Evolutionary conservation across 2,329 filamentous ascomycete genomes (phyloP).

Genomic region (Epichloe sylvatica): DNA sequence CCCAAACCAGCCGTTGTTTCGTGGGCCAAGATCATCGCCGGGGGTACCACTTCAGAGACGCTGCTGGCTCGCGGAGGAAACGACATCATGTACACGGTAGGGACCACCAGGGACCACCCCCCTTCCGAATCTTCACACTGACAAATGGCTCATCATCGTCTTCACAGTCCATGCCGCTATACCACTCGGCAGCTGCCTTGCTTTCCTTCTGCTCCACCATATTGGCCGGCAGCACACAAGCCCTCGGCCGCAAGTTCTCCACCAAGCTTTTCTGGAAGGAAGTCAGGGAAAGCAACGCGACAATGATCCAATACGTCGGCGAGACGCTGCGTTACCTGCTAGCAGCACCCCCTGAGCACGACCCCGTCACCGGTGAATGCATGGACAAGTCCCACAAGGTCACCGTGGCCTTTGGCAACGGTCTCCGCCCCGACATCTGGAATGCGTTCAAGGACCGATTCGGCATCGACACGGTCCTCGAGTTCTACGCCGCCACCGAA

Average conservation of each 20-base stretch:
- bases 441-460: constrained; percentile 70
- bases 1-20: constrained; percentile 67
- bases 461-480: constrained; percentile 55
- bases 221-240: constrained; percentile 47
- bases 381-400: constrained; percentile 62
- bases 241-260: constrained; percentile 66
- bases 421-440: constrained; percentile 76
- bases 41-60: constrained; percentile 21
- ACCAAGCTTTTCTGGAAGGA: constrained; percentile 65
- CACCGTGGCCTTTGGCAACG: constrained; percentile 70
- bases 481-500: constrained; percentile 74
- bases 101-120: constrained; percentile 30
- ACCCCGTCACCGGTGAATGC: constrained; percentile 49
- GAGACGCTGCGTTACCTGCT: constrained; percentile 77
- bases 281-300: constrained; percentile 56
- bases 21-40: constrained; percentile 51
- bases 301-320: constrained; percentile 74
- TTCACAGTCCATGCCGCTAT: constrained; percentile 63
- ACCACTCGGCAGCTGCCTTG: constrained; percentile 66
- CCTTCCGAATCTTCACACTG: constrained; percentile 8
- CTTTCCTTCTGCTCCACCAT: constrained; percentile 53
- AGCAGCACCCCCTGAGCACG: constrained; percentile 47
- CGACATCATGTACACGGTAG: constrained; percentile 57
- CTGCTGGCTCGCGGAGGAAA: constrained; percentile 44
- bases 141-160: not conserved